A percentile compares a stretch with the other conserved stretches of the same genome.
Evolutionary conservation across 805 yeast genomes (phyloP).

Genomic region (Zygoascus biomembranicola): DNA sequence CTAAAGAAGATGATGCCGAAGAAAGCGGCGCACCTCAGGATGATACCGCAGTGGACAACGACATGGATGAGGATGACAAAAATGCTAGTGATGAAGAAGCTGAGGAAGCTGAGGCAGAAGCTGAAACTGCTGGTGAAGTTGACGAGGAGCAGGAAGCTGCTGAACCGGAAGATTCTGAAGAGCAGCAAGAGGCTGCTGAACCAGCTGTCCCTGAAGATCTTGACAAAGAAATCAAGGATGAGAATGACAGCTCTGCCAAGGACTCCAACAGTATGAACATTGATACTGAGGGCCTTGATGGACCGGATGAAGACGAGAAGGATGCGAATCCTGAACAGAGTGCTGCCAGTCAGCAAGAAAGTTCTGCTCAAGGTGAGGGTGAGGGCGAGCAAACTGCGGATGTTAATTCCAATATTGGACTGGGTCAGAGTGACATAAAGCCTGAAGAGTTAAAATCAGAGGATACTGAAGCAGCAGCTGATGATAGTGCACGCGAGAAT

Average conservation of each 20-base stretch:
- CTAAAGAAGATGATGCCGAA: constrained; percentile 23
- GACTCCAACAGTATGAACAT: constrained; percentile 29
- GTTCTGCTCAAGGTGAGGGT: constrained; percentile 44
- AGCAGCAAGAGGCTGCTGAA: constrained; percentile 7
- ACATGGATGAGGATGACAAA: constrained; percentile 24
- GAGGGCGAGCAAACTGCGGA: constrained; percentile 65
- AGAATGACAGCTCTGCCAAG: constrained; percentile 20
- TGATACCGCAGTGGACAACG: constrained; percentile 28
- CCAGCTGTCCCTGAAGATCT: constrained; percentile 3
- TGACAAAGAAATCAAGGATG: constrained; percentile 2
- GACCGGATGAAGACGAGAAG: constrained; percentile 61
- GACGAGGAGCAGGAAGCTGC: constrained; percentile 22
- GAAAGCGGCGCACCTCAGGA: constrained; percentile 22
- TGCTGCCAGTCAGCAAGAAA: constrained; percentile 24
- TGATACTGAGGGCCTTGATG: constrained; percentile 64
- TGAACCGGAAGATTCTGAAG: constrained; percentile 16
- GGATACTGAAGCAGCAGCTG: constrained; percentile 48
- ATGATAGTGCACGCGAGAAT: constrained; percentile 38
- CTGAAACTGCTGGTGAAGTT: constrained; percentile 22
- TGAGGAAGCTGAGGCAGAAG: constrained; percentile 14
- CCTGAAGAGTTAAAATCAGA: constrained; percentile 39
- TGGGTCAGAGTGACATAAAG: constrained; percentile 46
- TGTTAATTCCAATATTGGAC: constrained; percentile 72
- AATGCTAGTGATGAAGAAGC: constrained; percentile 20
- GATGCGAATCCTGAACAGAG: constrained; percentile 30